Conservation (phyloP, 1,139 yeast species). For the Yamadazyma taylorii region DNA sequence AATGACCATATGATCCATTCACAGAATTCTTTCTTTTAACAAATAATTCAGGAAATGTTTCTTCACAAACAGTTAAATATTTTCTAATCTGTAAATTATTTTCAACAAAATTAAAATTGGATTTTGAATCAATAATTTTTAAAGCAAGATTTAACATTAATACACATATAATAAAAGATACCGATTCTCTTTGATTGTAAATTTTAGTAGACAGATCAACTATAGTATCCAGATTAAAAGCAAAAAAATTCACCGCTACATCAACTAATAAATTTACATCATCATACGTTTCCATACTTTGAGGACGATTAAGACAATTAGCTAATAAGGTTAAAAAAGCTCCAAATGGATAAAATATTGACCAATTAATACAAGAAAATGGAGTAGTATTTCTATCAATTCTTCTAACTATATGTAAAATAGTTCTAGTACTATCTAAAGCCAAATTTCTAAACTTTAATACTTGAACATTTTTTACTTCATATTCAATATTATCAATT, state of each 20-base stretch:
- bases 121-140: conserved; percentile 24
- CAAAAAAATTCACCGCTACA: conserved; percentile 11
- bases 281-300: conserved; percentile 24
- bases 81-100: conserved; percentile 17
- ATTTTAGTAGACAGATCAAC: no score
- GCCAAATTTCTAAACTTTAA: conserved; percentile 27
- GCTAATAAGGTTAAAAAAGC: conserved; percentile 36
- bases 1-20: no score
- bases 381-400: conserved; percentile 21
- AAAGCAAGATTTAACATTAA: conserved; percentile 27
- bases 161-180: conserved; percentile 23
- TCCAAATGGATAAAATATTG: conserved; percentile 31
- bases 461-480: conserved; percentile 17
- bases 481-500: conserved; percentile 17
- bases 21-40: conserved; percentile 3
- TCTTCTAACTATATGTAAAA: conserved; percentile 25
- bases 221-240: conserved; percentile 6
- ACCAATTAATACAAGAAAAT: conserved; percentile 33
- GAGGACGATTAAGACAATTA: conserved; percentile 33
- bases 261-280: conserved; percentile 33
- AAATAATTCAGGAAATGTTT: conserved; percentile 28
- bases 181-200: conserved; percentile 25
- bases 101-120: conserved; percentile 17
- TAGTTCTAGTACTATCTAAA: conserved; percentile 37
- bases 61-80: conserved; percentile 24